Evolutionary conservation across 306 rosid genomes (phyloP).

Genomic region (Crotalaria pallida): DNA sequence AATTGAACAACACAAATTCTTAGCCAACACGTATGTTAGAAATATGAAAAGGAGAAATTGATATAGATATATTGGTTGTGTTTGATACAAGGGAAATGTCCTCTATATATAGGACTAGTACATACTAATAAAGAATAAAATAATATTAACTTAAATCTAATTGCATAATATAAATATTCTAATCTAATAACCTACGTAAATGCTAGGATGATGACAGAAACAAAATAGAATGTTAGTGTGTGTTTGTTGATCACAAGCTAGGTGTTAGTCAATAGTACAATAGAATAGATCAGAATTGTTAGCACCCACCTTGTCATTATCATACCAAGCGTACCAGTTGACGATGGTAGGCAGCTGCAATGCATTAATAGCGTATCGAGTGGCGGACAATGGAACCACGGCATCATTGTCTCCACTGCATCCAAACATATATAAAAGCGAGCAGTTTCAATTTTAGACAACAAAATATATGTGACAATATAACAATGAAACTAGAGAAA

Average conservation of each 20-base stretch:
- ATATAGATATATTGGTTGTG: too few relatives aligned
- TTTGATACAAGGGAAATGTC: too few relatives aligned
- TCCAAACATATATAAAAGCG: neutral
- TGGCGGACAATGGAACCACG: conserved; percentile 83
- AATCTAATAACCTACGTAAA: too few relatives aligned
- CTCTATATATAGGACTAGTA: too few relatives aligned
- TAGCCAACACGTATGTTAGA: neutral
- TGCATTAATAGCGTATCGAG: conserved; percentile 81
- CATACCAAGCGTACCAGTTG: conserved; percentile 88
- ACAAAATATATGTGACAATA: too few relatives aligned
- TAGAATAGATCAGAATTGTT: neutral
- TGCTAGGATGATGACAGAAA: neutral
- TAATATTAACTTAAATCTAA: too few relatives aligned
- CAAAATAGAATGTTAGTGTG: neutral
- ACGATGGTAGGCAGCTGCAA: conserved; percentile 71
- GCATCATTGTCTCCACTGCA: conserved; percentile 90
- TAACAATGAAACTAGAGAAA: too few relatives aligned
- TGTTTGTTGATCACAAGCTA: too few relatives aligned
- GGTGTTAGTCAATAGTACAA: neutral
- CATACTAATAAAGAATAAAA: too few relatives aligned
- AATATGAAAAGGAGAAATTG: too few relatives aligned
- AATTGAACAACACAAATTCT: conserved; percentile 14
- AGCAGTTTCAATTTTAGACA: neutral
- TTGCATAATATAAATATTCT: too few relatives aligned
- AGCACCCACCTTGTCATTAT: conserved; percentile 74